Evolutionary conservation across 1,139 yeast species (phyloP).

Genomic region (Nakaseomyces bracarensis): DNA sequence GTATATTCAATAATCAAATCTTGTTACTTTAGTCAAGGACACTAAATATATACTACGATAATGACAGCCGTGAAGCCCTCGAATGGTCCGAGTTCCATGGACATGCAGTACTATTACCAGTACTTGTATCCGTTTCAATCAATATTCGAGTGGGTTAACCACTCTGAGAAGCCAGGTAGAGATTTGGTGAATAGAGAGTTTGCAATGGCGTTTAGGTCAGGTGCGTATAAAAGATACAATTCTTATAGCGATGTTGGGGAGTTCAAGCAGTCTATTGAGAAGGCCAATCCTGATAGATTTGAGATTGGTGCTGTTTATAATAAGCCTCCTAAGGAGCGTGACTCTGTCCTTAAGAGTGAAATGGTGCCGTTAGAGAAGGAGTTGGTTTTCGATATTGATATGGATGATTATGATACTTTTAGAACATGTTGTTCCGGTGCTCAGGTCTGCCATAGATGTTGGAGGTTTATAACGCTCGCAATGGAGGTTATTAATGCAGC

Average conservation of each 20-base stretch:
- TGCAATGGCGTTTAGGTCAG: constrained; percentile 81
- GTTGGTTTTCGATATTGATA: constrained; percentile 91
- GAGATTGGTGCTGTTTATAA: constrained; percentile 92
- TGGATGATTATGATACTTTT: constrained; percentile 90
- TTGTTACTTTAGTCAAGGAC: neutral
- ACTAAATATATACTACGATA: neutral
- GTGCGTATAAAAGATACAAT: constrained; percentile 84
- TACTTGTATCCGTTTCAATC: constrained; percentile 62
- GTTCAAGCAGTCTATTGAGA: constrained; percentile 64
- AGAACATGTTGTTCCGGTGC: constrained; percentile 92
- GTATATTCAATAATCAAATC: too few relatives aligned
- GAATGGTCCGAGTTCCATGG: constrained; percentile 49
- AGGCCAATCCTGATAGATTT: constrained; percentile 79
- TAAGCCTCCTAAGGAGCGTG: constrained; percentile 78
- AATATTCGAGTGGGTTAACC: constrained; percentile 82
- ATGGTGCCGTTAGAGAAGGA: constrained; percentile 81
- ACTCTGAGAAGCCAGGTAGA: constrained; percentile 59
- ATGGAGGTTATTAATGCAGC: constrained; percentile 65
- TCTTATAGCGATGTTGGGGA: constrained; percentile 62
- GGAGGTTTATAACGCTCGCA: constrained; percentile 91
- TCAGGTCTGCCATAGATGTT: constrained; percentile 77
- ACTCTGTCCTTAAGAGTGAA: constrained; percentile 66
- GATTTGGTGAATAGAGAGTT: constrained; percentile 86
- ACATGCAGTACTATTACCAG: constrained; percentile 70
- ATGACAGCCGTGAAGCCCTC: constrained; percentile 9